phyloP scores from a whole-genome alignment of 2,329 filamentous ascomycete genomes.

The Hypoxylon sp. region DNA sequence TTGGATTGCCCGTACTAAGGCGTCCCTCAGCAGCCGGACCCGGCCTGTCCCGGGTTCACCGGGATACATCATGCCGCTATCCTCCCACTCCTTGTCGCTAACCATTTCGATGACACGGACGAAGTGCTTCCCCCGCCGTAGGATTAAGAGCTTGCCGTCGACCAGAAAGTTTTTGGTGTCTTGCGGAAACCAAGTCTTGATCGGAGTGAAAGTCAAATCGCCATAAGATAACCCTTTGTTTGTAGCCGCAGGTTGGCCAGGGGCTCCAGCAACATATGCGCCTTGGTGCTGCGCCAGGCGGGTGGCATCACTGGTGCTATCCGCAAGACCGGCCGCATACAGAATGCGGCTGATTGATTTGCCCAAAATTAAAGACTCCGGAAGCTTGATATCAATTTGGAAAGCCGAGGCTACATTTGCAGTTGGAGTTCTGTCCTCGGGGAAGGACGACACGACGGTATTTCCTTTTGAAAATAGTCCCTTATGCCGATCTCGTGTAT shows the following conservation, averaged over 20 bases:
- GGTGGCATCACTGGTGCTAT: slow-evolving; percentile 70
- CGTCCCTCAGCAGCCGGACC: slow-evolving; percentile 61
- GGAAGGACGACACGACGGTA: slow-evolving; percentile 42
- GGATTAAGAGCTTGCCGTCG: slow-evolving; percentile 70
- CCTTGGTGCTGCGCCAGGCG: slow-evolving; percentile 69
- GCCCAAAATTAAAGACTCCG: slow-evolving; percentile 67
- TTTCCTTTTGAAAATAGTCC: slow-evolving; percentile 62
- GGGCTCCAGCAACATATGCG: slow-evolving; percentile 72
- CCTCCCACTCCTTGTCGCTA: slow-evolving; percentile 67
- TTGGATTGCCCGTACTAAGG: slow-evolving; percentile 32
- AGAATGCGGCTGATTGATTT: slow-evolving; percentile 73
- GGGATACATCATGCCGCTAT: slow-evolving; percentile 66
- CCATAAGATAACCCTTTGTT: slow-evolving; percentile 60
- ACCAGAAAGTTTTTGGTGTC: slow-evolving; percentile 74
- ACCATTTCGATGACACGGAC: slow-evolving; percentile 73
- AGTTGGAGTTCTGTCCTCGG: slow-evolving; percentile 46
- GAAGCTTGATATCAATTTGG: slow-evolving; percentile 71
- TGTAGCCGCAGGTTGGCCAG: slow-evolving; percentile 54
- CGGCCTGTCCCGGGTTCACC: slow-evolving; percentile 67
- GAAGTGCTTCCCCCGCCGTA: slow-evolving; percentile 76
- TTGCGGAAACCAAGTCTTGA: slow-evolving; percentile 71
- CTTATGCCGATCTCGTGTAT: slow-evolving; percentile 71
- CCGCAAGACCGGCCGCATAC: slow-evolving; percentile 71
- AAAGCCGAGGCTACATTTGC: slow-evolving; percentile 63
- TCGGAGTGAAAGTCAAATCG: slow-evolving; percentile 72